Evolutionary conservation across 805 yeast species (phyloP).

Genomic region (Candida boleticola): DNA sequence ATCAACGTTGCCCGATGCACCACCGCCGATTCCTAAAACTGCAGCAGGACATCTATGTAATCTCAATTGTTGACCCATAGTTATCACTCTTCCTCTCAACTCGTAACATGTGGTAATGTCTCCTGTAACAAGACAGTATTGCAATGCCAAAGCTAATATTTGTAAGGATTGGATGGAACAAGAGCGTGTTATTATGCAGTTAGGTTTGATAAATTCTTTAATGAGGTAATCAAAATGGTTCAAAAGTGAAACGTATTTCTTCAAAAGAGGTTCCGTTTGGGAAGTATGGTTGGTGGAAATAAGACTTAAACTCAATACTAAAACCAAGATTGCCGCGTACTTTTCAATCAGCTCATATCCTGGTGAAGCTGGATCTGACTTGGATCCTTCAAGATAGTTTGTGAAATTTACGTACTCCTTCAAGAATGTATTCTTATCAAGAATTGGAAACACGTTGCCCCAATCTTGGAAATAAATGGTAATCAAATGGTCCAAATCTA

Average conservation of each 20-base stretch:
- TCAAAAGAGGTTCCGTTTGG: constrained; percentile 12
- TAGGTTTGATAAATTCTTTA: constrained; percentile 58
- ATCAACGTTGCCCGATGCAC: constrained; percentile 15
- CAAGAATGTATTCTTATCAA: constrained; percentile 69
- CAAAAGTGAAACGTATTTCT: constrained; percentile 18
- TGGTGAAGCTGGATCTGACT: constrained; percentile 1
- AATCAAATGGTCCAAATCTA: constrained; percentile 65
- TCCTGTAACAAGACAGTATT: constrained; percentile 71
- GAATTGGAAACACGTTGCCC: constrained; percentile 66
- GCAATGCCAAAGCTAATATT: constrained; percentile 62
- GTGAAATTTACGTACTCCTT: constrained; percentile 51
- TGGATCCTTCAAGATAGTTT: constrained; percentile 41
- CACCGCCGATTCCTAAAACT: constrained; percentile 60
- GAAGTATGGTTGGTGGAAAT: constrained; percentile 31
- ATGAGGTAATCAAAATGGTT: constrained; percentile 60
- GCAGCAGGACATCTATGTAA: constrained; percentile 87
- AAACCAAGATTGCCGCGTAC: constrained; percentile 54
- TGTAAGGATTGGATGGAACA: constrained; percentile 72
- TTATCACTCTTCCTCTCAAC: constrained; percentile 68
- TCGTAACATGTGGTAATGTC: constrained; percentile 73
- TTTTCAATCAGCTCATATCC: constrained; percentile 42
- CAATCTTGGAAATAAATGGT: constrained; percentile 73
- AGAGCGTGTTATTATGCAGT: constrained; percentile 52
- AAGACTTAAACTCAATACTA: constrained; percentile 47
- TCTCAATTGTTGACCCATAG: constrained; percentile 84